Conservation (phyloP, 2,329 filamentous ascomycete genomes). For the Apiospora rasikravindrae region DNA sequence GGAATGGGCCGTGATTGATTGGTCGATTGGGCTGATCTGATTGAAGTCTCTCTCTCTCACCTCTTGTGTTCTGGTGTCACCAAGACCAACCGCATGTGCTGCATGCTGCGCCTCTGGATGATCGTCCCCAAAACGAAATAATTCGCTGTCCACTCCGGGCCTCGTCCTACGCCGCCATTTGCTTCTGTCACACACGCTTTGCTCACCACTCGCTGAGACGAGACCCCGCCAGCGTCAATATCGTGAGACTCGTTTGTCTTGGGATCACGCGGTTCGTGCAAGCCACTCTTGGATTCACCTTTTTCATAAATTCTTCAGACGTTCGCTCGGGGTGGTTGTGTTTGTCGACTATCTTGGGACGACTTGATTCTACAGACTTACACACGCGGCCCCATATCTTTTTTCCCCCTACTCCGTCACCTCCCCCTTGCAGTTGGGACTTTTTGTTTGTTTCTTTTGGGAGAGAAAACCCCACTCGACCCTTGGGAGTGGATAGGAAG, state of each 20-base stretch:
- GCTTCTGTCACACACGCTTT: neutral
- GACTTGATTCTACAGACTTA: neutral
- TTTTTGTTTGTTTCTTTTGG: neutral
- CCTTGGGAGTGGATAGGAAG: neutral
- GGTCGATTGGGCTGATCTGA: neutral
- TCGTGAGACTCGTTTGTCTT: constrained; percentile 2
- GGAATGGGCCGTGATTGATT: neutral
- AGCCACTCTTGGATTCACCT: neutral
- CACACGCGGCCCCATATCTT: neutral
- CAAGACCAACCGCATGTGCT: neutral
- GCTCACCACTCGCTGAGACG: neutral
- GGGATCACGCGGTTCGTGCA: neutral
- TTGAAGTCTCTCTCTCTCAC: neutral
- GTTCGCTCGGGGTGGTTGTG: too few relatives aligned
- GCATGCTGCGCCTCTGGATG: neutral
- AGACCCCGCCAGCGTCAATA: neutral
- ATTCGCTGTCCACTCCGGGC: neutral
- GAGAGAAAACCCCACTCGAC: neutral
- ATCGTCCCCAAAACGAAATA: neutral
- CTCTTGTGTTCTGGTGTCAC: neutral
- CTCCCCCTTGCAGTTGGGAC: neutral
- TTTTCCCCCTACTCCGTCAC: too few relatives aligned
- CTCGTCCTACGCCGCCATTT: neutral
- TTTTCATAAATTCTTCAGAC: neutral
- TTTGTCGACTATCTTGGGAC: too few relatives aligned